Evolutionary conservation across 2,329 filamentous ascomycete genomes (phyloP).

Genomic region (Ophiostoma ips): DNA sequence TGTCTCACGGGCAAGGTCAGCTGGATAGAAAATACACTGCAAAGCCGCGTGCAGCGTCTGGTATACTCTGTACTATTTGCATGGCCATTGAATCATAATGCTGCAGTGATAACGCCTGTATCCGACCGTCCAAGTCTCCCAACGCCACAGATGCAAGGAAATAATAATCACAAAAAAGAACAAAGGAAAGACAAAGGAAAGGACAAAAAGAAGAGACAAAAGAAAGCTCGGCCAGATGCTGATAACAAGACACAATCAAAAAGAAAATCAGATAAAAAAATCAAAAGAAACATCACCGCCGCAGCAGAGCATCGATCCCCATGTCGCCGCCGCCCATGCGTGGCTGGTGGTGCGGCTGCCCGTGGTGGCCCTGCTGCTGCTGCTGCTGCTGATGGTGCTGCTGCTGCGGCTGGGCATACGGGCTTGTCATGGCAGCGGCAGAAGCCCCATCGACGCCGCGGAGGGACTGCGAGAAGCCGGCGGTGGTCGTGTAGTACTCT

Average conservation of each 20-base stretch:
- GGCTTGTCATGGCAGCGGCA: conserved; percentile 21
- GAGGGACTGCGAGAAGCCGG: conserved; percentile 38
- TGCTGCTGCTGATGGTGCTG: too few relatives aligned
- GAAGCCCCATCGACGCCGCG: conserved; percentile 13
- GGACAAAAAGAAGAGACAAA: neutral
- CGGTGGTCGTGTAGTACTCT: conserved; percentile 19
- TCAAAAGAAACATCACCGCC: neutral
- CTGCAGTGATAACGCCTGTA: too few relatives aligned
- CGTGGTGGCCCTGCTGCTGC: conserved; percentile 42
- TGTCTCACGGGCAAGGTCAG: too few relatives aligned
- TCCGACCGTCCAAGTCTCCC: too few relatives aligned
- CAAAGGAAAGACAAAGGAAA: neutral
- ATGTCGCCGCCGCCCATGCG: neutral
- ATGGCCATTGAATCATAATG: too few relatives aligned
- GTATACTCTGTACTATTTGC: too few relatives aligned
- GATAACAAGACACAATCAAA: too few relatives aligned
- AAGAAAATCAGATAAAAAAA: neutral
- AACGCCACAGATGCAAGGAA: too few relatives aligned
- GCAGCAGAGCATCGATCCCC: neutral
- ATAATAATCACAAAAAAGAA: neutral
- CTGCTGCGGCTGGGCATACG: conserved; percentile 39
- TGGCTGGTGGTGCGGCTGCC: conserved; percentile 39
- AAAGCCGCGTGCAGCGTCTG: too few relatives aligned
- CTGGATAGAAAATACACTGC: too few relatives aligned
- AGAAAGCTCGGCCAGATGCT: too few relatives aligned